These are phyloP conservation scores for Ilyonectria mors-panacis DNA, from an alignment of 2,329 filamentous ascomycete genomes.

Conservation along the genomic window DNA sequence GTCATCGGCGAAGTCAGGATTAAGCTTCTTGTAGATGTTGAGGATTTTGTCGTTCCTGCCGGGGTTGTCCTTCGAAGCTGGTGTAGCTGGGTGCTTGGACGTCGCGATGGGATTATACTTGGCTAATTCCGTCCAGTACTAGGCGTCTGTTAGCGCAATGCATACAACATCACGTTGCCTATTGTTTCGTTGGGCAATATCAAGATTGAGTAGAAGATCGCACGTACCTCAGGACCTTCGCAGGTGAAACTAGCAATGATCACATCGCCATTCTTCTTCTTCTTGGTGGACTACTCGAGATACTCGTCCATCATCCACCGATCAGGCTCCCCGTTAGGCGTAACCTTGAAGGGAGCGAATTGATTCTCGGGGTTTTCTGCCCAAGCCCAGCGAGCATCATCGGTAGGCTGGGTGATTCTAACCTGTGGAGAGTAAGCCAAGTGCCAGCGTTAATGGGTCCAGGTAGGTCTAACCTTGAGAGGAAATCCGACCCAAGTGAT, in stretches of 20 bases:
- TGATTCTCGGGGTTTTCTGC: too few relatives aligned
- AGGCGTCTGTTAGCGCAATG: not conserved
- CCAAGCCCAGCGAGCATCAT: too few relatives aligned
- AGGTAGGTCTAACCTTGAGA: too few relatives aligned
- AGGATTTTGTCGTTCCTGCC: not conserved
- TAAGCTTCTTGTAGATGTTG: conserved; percentile 3
- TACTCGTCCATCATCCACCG: conserved; percentile 17
- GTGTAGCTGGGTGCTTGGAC: too few relatives aligned
- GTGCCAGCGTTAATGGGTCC: too few relatives aligned
- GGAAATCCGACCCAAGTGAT: conserved; percentile 25
- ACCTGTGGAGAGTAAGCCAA: too few relatives aligned
- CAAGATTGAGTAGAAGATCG: not conserved
- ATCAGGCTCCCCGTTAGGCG: too few relatives aligned
- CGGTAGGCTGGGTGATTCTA: too few relatives aligned
- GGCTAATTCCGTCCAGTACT: conserved; percentile 23
- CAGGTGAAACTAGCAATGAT: conserved; percentile 21
- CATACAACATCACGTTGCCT: too few relatives aligned
- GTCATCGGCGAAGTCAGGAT: conserved; percentile 1
- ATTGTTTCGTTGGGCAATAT: not conserved
- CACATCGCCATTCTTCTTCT: not conserved
- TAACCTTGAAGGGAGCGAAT: too few relatives aligned
- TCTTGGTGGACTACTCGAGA: conserved; percentile 26
- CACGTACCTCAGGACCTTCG: conserved; percentile 23
- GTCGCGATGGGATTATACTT: not conserved
- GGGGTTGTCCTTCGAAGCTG: too few relatives aligned